Evolutionary conservation across 2,329 filamentous ascomycete genomes (phyloP).

Genomic region (Alternaria sp.): DNA sequence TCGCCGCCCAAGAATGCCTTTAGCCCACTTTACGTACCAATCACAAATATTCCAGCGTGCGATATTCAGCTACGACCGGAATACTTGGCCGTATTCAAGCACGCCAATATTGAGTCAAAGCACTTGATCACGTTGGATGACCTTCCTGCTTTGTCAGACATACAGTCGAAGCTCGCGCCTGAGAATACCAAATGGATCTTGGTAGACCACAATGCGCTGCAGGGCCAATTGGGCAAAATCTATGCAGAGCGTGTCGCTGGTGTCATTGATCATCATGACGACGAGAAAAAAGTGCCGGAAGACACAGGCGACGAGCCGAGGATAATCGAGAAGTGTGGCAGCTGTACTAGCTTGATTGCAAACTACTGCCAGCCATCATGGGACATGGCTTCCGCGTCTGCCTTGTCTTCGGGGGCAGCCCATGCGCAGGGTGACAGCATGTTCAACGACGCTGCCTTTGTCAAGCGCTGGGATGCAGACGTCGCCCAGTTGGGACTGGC

Average conservation of each 20-base stretch:
- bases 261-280: conserved; percentile 80
- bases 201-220: conserved; percentile 79
- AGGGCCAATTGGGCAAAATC: conserved; percentile 63
- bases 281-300: conserved; percentile 64
- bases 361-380: conserved; percentile 65
- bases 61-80: conserved; percentile 78
- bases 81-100: conserved; percentile 68
- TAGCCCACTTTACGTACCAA: conserved; percentile 68
- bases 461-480: conserved; percentile 59
- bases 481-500: conserved; percentile 72
- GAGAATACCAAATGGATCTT: conserved; percentile 72
- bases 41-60: conserved; percentile 71
- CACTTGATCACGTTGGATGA: conserved; percentile 72
- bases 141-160: conserved; percentile 59
- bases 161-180: conserved; percentile 55
- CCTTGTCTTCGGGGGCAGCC: conserved; percentile 51
- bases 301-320: conserved; percentile 60
- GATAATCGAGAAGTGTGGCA: conserved; percentile 70
- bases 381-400: conserved; percentile 56
- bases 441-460: conserved; percentile 37
- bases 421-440: conserved; percentile 49
- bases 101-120: conserved; percentile 63
- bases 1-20: conserved; percentile 54
- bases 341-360: conserved; percentile 74
- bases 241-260: conserved; percentile 64